Percentiles rank a stretch among this genome's conserved stretches.
These are phyloP conservation scores for Bullera alba DNA, from an alignment of 768 basidiomycete species.

Conservation along the genomic window DNA sequence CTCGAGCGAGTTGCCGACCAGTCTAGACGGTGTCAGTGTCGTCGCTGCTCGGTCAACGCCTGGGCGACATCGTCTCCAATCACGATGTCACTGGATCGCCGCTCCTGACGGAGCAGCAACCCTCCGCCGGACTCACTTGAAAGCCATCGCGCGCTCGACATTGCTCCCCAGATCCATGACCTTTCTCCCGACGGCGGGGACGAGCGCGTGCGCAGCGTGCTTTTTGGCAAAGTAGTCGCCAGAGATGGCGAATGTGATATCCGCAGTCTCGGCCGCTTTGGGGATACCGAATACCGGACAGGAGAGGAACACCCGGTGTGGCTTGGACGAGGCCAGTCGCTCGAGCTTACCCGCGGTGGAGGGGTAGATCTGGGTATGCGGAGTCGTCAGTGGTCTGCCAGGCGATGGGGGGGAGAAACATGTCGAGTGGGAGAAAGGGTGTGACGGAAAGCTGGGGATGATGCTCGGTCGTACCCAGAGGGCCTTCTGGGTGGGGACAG, in stretches of 20 bases:
- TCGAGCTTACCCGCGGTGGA: constrained; percentile 53
- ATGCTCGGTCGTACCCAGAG: too few species aligned
- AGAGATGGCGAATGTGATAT: constrained; percentile 67
- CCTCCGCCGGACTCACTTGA: constrained; percentile 41
- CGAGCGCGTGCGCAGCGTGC: constrained; percentile 65
- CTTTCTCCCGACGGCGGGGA: constrained; percentile 71
- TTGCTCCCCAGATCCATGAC: constrained; percentile 71
- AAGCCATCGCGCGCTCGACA: constrained; percentile 56
- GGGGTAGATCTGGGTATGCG: constrained; percentile 43
- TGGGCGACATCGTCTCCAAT: background rate
- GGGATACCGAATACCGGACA: constrained; percentile 71
- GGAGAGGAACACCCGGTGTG: constrained; percentile 61
- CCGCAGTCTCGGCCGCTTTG: constrained; percentile 57
- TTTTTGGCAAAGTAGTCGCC: constrained; percentile 79
- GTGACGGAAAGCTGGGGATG: background rate
- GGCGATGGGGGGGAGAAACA: background rate
- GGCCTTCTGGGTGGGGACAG: too few species aligned
- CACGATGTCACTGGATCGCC: background rate
- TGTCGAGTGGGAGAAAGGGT: background rate
- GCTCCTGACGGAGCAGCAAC: background rate
- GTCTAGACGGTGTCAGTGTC: constrained; percentile 64
- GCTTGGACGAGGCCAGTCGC: constrained; percentile 55
- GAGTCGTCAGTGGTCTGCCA: background rate
- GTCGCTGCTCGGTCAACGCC: background rate
- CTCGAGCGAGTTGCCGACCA: constrained; percentile 73